Percentiles rank a stretch among this genome's conserved stretches.
phyloP scores from a whole-genome alignment of 495 filamentous ascomycete species.

The Penicillium antarcticum region DNA sequence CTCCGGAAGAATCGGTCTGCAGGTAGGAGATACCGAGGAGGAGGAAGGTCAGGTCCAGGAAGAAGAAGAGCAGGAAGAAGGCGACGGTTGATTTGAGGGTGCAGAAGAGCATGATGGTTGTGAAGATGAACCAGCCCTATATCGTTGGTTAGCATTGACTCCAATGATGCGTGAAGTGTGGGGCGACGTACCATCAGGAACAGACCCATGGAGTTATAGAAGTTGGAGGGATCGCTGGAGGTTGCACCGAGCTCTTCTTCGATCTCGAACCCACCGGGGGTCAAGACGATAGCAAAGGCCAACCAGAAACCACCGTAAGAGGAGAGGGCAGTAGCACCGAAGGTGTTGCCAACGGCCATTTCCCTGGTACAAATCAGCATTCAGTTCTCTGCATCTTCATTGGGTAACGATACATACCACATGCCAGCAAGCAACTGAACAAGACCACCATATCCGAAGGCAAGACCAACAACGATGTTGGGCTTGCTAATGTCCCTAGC shows the following conservation, averaged over 20 bases:
- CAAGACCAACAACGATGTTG: conserved; percentile 67
- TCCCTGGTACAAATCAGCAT: conserved; percentile 57
- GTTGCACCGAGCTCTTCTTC: conserved; percentile 16
- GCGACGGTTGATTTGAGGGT: conserved; percentile 91
- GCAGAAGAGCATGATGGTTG: conserved; percentile 79
- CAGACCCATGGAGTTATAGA: conserved; percentile 72
- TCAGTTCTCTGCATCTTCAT: too few species aligned
- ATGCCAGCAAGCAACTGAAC: conserved; percentile 93
- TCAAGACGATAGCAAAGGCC: conserved; percentile 82
- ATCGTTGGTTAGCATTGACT: not conserved
- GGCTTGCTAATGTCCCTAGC: conserved; percentile 56
- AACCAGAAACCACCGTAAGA: conserved; percentile 99
- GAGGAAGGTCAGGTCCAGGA: conserved; percentile 88
- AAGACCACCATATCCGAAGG: conserved; percentile 82
- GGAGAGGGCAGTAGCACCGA: conserved; percentile 93
- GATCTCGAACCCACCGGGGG: conserved; percentile 71
- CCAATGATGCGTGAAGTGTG: not conserved
- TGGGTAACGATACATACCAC: conserved; percentile 96
- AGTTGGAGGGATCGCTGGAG: conserved; percentile 26
- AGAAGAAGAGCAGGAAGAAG: conserved; percentile 95
- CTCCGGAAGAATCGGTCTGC: conserved; percentile 35
- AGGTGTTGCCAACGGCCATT: conserved; percentile 97
- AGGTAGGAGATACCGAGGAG: conserved; percentile 78
- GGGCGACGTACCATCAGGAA: conserved; percentile 67
- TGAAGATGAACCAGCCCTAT: conserved; percentile 97